Conservation (phyloP, 371 early-diverging fungal genomes). For the Mucor saturninus region DNA sequence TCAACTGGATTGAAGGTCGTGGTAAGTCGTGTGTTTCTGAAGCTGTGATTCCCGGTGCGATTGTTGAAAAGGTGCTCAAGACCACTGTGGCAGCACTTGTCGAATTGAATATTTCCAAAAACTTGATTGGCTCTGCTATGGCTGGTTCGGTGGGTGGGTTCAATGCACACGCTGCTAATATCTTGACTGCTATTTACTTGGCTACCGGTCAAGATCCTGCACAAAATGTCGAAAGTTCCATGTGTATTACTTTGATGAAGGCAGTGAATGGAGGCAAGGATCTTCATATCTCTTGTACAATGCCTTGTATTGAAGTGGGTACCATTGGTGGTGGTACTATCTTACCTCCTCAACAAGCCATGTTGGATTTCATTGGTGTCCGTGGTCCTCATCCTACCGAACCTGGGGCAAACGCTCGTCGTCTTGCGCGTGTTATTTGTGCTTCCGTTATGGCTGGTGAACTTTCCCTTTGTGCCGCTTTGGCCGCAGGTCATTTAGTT, state of each 20-base stretch:
- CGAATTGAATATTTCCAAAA: constrained; percentile 84
- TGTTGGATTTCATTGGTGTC: constrained; percentile 88
- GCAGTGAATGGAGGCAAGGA: constrained; percentile 79
- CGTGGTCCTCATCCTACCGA: constrained; percentile 79
- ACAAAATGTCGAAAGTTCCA: constrained; percentile 93
- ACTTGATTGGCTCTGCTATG: constrained; percentile 95
- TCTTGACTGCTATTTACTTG: constrained; percentile 89
- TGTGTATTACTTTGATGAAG: constrained; percentile 95
- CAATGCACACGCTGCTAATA: constrained; percentile 96
- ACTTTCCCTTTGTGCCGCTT: constrained; percentile 84
- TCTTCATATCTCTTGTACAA: constrained; percentile 86
- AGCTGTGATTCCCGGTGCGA: constrained; percentile 79
- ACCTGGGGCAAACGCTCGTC: constrained; percentile 90
- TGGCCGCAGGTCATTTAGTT: constrained; percentile 86
- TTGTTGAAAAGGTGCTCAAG: constrained; percentile 86
- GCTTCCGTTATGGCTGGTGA: constrained; percentile 97
- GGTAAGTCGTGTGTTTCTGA: constrained; percentile 94
- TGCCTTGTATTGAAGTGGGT: constrained; percentile 96
- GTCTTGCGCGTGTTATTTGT: constrained; percentile 87
- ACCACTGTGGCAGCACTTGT: constrained; percentile 82
- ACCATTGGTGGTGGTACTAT: constrained; percentile 96
- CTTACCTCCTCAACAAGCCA: constrained; percentile 84
- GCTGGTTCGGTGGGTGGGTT: constrained; percentile 94
- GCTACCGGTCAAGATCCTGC: constrained; percentile 98
- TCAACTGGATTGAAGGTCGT: constrained; percentile 97